Percentiles rank a stretch among this genome's conserved stretches.
Evolutionary conservation across 192 early-diverging fungal species (phyloP).

Genomic region (Piromyces sp.): DNA sequence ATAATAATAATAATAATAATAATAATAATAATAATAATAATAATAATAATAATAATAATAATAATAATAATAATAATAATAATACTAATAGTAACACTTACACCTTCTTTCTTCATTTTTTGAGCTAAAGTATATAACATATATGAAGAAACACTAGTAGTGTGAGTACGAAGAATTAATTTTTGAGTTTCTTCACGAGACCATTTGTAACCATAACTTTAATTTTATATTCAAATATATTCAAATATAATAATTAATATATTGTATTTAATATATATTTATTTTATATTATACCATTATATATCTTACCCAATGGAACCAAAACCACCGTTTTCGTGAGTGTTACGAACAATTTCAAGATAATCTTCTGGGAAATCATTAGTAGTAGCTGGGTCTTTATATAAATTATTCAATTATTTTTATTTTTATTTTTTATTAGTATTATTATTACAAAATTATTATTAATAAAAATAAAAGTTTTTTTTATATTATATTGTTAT

Average conservation of each 20-base stretch:
- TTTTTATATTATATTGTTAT: too few relatives aligned
- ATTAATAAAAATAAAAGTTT: too few relatives aligned
- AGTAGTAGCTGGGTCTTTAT: conserved; percentile 50
- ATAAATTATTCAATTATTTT: too few relatives aligned
- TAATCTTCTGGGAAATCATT: conserved; percentile 69
- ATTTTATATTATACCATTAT: too few relatives aligned
- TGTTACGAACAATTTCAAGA: conserved; percentile 75
- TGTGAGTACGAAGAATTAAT: conserved; percentile 89
- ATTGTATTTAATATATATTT: too few relatives aligned
- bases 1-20: too few relatives aligned
- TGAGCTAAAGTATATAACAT: conserved; percentile 89
- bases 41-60: too few relatives aligned
- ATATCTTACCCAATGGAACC: conserved; percentile 73
- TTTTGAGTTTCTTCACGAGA: conserved; percentile 79
- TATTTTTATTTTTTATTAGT: too few relatives aligned
- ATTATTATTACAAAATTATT: too few relatives aligned
- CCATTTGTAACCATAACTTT: conserved; percentile 76
- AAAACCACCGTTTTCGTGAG: conserved; percentile 85
- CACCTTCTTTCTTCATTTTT: conserved; percentile 9
- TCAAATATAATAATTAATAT: too few relatives aligned
- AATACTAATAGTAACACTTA: conserved; percentile 32
- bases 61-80: too few relatives aligned
- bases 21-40: too few relatives aligned
- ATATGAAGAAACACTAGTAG: conserved; percentile 77
- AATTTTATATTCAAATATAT: background rate